A percentile compares a stretch with the other conserved stretches of the same genome.
Conservation (phyloP, 2,329 filamentous ascomycete species). For the Pleoardoris graminearum region DNA sequence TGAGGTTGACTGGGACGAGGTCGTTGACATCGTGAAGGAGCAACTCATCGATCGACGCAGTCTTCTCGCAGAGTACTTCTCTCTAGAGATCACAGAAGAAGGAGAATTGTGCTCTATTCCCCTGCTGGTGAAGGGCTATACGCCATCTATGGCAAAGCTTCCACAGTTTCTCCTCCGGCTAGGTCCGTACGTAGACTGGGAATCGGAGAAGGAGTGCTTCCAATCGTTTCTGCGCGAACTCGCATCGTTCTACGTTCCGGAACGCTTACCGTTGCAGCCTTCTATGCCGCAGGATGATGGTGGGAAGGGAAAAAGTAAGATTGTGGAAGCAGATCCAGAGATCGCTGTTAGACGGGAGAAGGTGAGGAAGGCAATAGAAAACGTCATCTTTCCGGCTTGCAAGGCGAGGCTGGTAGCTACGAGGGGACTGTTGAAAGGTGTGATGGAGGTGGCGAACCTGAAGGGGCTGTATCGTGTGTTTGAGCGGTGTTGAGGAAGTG, state of each 20-base stretch:
- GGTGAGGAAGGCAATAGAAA: constrained; percentile 76
- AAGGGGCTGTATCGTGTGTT: constrained; percentile 95
- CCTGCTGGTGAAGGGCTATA: constrained; percentile 85
- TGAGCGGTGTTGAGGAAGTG: constrained; percentile 72
- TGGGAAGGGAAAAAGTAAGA: constrained; percentile 25
- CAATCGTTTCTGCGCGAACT: constrained; percentile 82
- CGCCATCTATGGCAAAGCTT: constrained; percentile 81
- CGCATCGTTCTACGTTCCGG: constrained; percentile 87
- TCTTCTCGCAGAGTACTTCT: constrained; percentile 94
- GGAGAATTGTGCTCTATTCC: constrained; percentile 81
- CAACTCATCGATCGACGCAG: constrained; percentile 76
- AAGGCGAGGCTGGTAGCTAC: constrained; percentile 65
- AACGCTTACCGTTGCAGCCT: constrained; percentile 67
- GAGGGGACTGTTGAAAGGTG: constrained; percentile 70
- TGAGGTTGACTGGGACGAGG: constrained; percentile 67
- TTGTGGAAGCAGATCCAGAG: constrained; percentile 43
- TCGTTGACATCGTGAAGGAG: constrained; percentile 66
- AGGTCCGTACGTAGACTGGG: constrained; percentile 88
- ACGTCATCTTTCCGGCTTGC: not conserved
- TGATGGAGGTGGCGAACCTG: constrained; percentile 86
- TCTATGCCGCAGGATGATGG: constrained; percentile 48
- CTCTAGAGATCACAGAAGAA: constrained; percentile 75
- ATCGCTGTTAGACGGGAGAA: constrained; percentile 62
- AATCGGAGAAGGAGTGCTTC: constrained; percentile 82
- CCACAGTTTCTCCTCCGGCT: constrained; percentile 85